Evolutionary conservation across 768 basidiomycete species (phyloP).

Genomic region (Hericium rajendrae): DNA sequence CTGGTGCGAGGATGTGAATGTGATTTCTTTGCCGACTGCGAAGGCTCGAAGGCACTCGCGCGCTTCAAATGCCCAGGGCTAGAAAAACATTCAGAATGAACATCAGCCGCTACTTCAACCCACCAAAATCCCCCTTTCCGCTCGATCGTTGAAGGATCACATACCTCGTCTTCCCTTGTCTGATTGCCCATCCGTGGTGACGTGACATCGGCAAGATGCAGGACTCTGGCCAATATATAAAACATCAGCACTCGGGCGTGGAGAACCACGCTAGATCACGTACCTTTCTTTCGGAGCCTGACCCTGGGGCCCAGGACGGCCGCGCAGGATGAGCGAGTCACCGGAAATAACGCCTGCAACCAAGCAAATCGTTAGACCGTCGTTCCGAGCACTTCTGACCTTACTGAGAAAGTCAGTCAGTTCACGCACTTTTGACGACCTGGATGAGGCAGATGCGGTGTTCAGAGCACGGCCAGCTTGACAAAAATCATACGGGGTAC

Average conservation of each 20-base stretch:
- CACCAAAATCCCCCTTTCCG: no score
- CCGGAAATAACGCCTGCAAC: constrained; percentile 78
- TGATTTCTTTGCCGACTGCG: constrained; percentile 84
- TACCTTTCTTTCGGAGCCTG: constrained; percentile 88
- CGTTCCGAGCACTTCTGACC: background rate
- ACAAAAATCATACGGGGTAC: constrained; percentile 18
- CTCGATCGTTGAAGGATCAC: constrained; percentile 7
- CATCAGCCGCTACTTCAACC: no score
- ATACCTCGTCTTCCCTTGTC: constrained; percentile 81
- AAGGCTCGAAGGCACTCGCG: constrained; percentile 85
- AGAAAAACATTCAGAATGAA: background rate
- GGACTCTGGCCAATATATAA: constrained; percentile 39
- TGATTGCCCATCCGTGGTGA: constrained; percentile 81
- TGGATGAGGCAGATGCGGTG: constrained; percentile 13
- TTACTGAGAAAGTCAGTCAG: background rate
- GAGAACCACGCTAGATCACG: constrained; percentile 13
- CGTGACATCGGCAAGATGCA: constrained; percentile 82
- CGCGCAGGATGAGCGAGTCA: constrained; percentile 80
- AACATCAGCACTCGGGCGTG: background rate
- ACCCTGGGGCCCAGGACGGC: constrained; percentile 66
- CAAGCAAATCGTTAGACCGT: constrained; percentile 13
- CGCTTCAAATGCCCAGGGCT: constrained; percentile 90
- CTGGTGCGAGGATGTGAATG: constrained; percentile 75
- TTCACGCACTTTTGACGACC: constrained; percentile 50
- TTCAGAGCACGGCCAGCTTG: background rate